Evolutionary conservation across 2,329 filamentous ascomycete genomes (phyloP).

Genomic region (Cladosporium halotolerans): DNA sequence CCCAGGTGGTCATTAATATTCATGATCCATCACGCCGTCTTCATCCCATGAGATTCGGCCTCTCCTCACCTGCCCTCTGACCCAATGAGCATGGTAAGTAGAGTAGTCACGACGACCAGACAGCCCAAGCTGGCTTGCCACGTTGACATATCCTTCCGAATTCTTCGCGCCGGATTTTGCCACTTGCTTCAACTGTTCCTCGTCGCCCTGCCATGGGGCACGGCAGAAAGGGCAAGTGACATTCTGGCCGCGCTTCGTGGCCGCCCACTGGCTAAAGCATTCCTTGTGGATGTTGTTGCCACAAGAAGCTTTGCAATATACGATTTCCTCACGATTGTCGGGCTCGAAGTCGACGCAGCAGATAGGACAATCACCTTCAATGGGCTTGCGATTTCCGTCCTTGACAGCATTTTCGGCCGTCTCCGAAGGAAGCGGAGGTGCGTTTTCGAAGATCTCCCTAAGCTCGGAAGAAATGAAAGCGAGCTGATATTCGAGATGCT

Average conservation of each 20-base stretch:
- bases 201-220: slow-evolving; percentile 23
- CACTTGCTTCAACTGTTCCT: slow-evolving; percentile 19
- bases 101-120: slow-evolving; percentile 25
- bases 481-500: slow-evolving; percentile 54
- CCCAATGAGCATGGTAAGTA: slow-evolving; percentile 25
- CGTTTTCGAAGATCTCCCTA: slow-evolving; percentile 49
- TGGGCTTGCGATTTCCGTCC: slow-evolving; percentile 50
- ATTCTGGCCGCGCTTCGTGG: slow-evolving; percentile 19
- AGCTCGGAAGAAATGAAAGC: slow-evolving; percentile 55
- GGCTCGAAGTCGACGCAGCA: slow-evolving; percentile 38
- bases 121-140: slow-evolving; percentile 27
- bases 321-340: slow-evolving; percentile 35
- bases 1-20: neutral
- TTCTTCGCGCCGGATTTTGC: slow-evolving; percentile 20
- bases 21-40: slow-evolving; percentile 9
- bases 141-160: slow-evolving; percentile 29
- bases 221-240: slow-evolving; percentile 31
- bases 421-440: slow-evolving; percentile 44
- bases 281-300: slow-evolving; percentile 56
- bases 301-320: slow-evolving; percentile 56
- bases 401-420: slow-evolving; percentile 25
- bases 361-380: slow-evolving; percentile 59
- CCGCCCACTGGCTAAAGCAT: slow-evolving; percentile 51
- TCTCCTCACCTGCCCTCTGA: slow-evolving; percentile 14
- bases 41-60: slow-evolving; percentile 9